Conservation (phyloP, 768 basidiomycete genomes). For the Cystofilobasidium bisporidii region DNA sequence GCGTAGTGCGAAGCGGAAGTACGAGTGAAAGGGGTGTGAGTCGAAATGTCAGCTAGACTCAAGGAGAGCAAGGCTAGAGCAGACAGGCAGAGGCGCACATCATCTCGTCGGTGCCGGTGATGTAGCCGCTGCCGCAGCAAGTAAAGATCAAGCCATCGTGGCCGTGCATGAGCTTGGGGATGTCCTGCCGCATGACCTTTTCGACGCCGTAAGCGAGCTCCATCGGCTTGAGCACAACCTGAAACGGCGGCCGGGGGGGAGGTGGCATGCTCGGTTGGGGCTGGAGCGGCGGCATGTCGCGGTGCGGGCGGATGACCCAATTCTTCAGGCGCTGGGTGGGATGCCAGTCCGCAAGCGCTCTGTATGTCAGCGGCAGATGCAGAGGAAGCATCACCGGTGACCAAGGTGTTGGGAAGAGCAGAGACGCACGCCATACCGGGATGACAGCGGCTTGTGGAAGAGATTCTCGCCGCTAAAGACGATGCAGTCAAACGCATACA, state of each 20-base stretch:
- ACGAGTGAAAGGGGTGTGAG: background rate
- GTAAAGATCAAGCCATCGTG: constrained; percentile 97
- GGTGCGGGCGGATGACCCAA: constrained; percentile 75
- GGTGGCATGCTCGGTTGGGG: constrained; percentile 40
- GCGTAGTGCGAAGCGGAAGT: background rate
- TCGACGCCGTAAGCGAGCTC: constrained; percentile 77
- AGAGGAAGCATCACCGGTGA: background rate
- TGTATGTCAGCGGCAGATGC: background rate
- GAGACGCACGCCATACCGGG: constrained; percentile 72
- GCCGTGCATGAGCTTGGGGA: constrained; percentile 76
- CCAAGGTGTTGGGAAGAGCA: too few species aligned
- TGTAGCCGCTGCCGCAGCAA: constrained; percentile 71
- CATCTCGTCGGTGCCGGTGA: constrained; percentile 69
- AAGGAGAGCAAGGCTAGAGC: background rate
- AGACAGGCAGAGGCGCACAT: constrained; percentile 53
- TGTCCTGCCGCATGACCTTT: constrained; percentile 70
- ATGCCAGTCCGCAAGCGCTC: background rate
- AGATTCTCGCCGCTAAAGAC: constrained; percentile 77
- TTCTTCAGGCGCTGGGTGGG: constrained; percentile 56
- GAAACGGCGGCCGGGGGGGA: background rate
- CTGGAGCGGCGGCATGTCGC: constrained; percentile 50
- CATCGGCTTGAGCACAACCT: constrained; percentile 86
- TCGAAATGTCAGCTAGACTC: background rate
- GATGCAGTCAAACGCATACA: constrained; percentile 85
- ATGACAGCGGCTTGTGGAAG: constrained; percentile 70